Evolutionary conservation across 345 rosid genomes (phyloP).

Genomic region (Microcos paniculata): DNA sequence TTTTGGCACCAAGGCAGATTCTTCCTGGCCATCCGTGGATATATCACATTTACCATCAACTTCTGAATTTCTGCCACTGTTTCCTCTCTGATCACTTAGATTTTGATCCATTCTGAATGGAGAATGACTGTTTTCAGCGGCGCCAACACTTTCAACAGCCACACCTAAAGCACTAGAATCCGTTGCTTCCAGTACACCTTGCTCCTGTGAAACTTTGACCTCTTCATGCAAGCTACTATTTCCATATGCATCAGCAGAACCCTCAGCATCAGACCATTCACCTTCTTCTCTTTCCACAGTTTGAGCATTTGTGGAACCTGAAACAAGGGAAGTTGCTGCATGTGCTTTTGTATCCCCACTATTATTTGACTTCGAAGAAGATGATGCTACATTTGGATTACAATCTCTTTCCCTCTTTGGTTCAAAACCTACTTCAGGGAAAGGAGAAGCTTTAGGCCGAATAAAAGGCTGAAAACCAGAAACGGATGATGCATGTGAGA

Average conservation of each 20-base stretch:
- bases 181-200: slow-evolving; percentile 25
- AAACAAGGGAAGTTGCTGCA: slow-evolving; percentile 28
- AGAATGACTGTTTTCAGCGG: slow-evolving; percentile 33
- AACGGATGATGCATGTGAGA: slow-evolving; percentile 71
- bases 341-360: slow-evolving; percentile 36
- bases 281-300: slow-evolving; percentile 92
- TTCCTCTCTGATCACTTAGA: slow-evolving; percentile 42
- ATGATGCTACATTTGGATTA: slow-evolving; percentile 32
- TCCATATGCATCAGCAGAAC: slow-evolving; percentile 34
- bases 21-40: slow-evolving; percentile 46
- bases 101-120: slow-evolving; percentile 36
- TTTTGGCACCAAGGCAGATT: slow-evolving; percentile 40
- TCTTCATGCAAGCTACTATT: slow-evolving; percentile 29
- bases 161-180: slow-evolving; percentile 32
- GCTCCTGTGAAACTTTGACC: slow-evolving; percentile 37
- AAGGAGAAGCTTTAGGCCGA: slow-evolving; percentile 39
- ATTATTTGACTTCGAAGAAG: slow-evolving; percentile 30
- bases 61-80: slow-evolving; percentile 40
- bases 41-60: slow-evolving; percentile 40
- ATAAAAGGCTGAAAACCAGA: slow-evolving; percentile 97
- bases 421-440: slow-evolving; percentile 36
- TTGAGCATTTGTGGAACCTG: slow-evolving; percentile 33
- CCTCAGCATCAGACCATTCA: slow-evolving; percentile 87
- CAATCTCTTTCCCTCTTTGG: slow-evolving; percentile 38
- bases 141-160: slow-evolving; percentile 26